Evolutionary conservation across 139 green algal species (phyloP), one percentile per base, ranked within the genome.

Genomic region (Chlorella ohadii): DNA sequence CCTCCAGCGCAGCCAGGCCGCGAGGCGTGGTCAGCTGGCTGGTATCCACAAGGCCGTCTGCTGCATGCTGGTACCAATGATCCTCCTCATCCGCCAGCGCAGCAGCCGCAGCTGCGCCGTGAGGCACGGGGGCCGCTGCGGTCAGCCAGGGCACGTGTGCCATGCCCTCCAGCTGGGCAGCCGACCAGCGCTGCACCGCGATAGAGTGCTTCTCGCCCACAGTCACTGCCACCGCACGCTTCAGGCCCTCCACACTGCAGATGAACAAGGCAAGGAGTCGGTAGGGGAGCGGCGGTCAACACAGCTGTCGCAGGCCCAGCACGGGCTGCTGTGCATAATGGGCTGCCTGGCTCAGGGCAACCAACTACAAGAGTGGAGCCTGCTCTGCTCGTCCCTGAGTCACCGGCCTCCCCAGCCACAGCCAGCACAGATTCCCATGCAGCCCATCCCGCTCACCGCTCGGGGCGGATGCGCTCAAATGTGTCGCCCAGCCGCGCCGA

Each of bases 191-290:
- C 85, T 96, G 93, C 38, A 98, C 65, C 38, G 92, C 95, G 31
- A 99, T 83, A 0, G 92, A 94, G 89, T 99, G 96, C 85, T 97
- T 97, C 81, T 99, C 96, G 17, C 96, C 96, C 66, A 99, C 94
- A 16, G 92, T 88, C 7, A 96, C 90, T 27, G 66, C 34, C 39
- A 68, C 85, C 0, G 86, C 91, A 0, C 91, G 88, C 64, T 91
- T 91, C 64, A 97, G 64, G 0, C 93, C 92, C 28, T 92, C 84
- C 70, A 98, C 90, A 33, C 87, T 91, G 68, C 74, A 72, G 15
- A 22, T 9, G 3, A 80, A 76, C 28, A 72, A 23, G 23, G 84
- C n/a, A n/a, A n/a, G n/a, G n/a, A n/a, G n/a, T n/a, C n/a, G n/a
- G 78, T 13, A 33, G 12, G 36, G 27, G 25, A 31, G 36, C 33